Evolutionary conservation across 129 eudicot species (phyloP).

Genomic region (Gnaphalium uliginosum): DNA sequence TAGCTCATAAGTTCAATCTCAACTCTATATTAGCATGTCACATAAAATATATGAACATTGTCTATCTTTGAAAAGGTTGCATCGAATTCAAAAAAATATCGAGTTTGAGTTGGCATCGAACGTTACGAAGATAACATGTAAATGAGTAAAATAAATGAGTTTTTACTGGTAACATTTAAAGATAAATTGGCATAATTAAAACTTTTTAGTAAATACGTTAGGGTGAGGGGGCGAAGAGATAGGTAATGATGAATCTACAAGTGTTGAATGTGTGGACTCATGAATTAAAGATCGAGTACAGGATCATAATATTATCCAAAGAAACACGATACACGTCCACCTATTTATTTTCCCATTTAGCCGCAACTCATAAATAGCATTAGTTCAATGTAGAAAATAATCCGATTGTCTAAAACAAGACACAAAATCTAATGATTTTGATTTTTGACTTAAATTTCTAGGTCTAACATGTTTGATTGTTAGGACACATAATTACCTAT

Average conservation of each 20-base stretch:
- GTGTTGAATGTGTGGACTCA: constrained; percentile 3
- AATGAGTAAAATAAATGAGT: too few species aligned
- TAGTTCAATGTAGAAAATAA: background rate
- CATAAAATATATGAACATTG: too few species aligned
- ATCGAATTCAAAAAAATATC: too few species aligned
- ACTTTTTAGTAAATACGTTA: background rate
- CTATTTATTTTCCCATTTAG: background rate
- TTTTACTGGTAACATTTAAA: background rate
- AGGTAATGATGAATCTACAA: constrained; percentile 2
- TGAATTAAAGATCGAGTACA: background rate
- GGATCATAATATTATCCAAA: background rate
- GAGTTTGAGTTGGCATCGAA: too few species aligned
- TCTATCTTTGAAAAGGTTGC: too few species aligned
- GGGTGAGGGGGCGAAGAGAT: background rate
- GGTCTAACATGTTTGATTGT: too few species aligned
- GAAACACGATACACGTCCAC: background rate
- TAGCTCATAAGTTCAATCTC: too few species aligned
- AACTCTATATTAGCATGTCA: too few species aligned
- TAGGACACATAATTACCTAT: too few species aligned
- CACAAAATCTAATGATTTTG: too few species aligned
- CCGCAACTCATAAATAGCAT: background rate
- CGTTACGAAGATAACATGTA: too few species aligned
- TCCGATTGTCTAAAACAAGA: background rate
- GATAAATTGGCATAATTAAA: background rate
- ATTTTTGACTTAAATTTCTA: too few species aligned